Percentiles rank a stretch among this genome's conserved stretches.
phyloP scores from a whole-genome alignment of 371 early-diverging fungal species.

The Nematocida ironsii region DNA sequence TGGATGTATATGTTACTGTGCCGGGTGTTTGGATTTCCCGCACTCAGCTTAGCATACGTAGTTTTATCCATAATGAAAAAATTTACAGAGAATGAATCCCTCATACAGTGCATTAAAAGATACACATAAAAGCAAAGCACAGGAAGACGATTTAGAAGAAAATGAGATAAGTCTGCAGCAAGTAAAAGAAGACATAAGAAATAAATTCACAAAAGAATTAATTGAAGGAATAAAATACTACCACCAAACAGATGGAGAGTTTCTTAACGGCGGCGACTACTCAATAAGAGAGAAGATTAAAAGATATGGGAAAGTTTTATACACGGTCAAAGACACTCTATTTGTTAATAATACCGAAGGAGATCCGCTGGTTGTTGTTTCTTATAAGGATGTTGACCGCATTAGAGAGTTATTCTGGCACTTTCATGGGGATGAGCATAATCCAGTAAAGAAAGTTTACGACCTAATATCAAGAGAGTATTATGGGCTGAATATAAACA shows the following conservation, averaged over 20 bases:
- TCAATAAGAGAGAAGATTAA: neutral
- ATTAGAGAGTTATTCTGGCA: constrained; percentile 28
- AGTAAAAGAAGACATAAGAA: constrained; percentile 9
- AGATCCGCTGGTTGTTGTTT: neutral
- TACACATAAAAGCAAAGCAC: neutral
- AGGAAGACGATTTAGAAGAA: neutral
- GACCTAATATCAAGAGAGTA: neutral
- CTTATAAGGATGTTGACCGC: neutral
- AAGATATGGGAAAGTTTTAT: neutral
- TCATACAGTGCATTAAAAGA: neutral
- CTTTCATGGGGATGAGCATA: constrained; percentile 18
- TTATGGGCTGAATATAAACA: constrained; percentile 6
- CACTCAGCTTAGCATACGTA: constrained; percentile 50
- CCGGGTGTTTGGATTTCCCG: constrained; percentile 14
- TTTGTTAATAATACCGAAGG: constrained; percentile 15
- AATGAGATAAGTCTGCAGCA: neutral
- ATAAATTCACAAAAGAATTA: constrained; percentile 2
- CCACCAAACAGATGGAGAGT: neutral
- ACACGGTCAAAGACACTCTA: neutral
- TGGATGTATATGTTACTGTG: constrained; percentile 70
- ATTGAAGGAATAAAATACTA: constrained; percentile 23
- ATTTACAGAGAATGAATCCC: constrained; percentile 27
- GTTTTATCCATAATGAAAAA: constrained; percentile 53
- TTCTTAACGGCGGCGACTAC: neutral
- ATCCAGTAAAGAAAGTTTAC: neutral